These are phyloP conservation scores for Olyra latifolia DNA, from an alignment of 176 grass and related monocot species.

Conservation along the genomic window DNA sequence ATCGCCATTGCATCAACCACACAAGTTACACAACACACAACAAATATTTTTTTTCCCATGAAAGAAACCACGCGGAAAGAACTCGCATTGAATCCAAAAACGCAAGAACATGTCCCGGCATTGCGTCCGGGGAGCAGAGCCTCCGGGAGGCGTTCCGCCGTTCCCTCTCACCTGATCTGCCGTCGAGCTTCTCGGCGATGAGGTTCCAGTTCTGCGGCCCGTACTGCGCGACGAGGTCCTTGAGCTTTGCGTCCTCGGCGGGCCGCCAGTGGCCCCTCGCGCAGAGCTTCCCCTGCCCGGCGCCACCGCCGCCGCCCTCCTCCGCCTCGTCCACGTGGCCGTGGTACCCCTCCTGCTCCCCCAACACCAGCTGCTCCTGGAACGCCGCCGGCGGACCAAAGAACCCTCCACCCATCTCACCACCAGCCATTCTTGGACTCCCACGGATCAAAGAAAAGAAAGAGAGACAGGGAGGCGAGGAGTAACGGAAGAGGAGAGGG, in stretches of 20 bases:
- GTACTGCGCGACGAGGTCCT: constrained; percentile 66
- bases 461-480: background rate
- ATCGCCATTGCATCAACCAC: constrained; percentile 6
- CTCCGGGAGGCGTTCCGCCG: background rate
- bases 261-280: constrained; percentile 74
- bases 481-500: constrained; percentile 5
- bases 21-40: background rate
- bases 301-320: constrained; percentile 5
- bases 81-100: constrained; percentile 4
- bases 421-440: constrained; percentile 15
- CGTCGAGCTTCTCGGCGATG: constrained; percentile 86
- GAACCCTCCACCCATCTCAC: constrained; percentile 29
- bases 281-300: constrained; percentile 50
- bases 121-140: background rate
- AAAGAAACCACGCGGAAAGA: constrained; percentile 7
- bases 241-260: constrained; percentile 79
- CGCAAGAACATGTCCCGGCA: background rate
- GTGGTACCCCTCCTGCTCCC: constrained; percentile 16
- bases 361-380: background rate
- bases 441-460: background rate
- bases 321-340: constrained; percentile 29
- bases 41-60: background rate
- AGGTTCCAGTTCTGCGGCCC: constrained; percentile 91
- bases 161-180: constrained; percentile 66
- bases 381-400: constrained; percentile 28